Conservation (phyloP, 805 yeast genomes). For the Saccharomycodes ludwigii region DNA sequence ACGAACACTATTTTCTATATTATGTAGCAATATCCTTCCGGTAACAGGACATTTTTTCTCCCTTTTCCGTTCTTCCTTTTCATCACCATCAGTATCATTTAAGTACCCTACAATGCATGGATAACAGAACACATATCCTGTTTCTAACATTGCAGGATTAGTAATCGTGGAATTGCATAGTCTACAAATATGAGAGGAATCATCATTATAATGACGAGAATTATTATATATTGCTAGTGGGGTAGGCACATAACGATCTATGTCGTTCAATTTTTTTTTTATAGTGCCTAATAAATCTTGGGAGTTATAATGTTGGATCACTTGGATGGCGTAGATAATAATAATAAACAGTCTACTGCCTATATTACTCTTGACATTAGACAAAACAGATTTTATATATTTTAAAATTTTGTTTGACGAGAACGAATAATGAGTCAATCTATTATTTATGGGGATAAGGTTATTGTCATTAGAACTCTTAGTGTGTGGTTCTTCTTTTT, state of each 20-base stretch:
- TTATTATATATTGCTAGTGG: constrained; percentile 16
- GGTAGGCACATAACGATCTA: constrained; percentile 39
- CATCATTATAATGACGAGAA: constrained; percentile 6
- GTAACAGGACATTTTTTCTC: constrained; percentile 85
- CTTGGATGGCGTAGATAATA: constrained; percentile 69
- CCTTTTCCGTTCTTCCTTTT: constrained; percentile 26
- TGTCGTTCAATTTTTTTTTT: constrained; percentile 32
- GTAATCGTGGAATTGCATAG: constrained; percentile 51
- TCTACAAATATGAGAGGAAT: constrained; percentile 38
- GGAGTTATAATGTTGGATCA: constrained; percentile 88
- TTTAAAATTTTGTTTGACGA: constrained; percentile 24
- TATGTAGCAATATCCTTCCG: constrained; percentile 37
- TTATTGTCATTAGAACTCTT: constrained; percentile 8
- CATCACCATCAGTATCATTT: constrained; percentile 31
- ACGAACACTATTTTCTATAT: not conserved
- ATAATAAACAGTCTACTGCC: constrained; percentile 55
- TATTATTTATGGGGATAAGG: too few species aligned
- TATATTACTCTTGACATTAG: constrained; percentile 15
- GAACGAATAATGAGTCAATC: too few species aligned
- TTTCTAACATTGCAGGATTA: constrained; percentile 80
- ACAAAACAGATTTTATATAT: constrained; percentile 11
- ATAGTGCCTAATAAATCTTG: constrained; percentile 56
- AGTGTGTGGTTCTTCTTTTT: too few species aligned
- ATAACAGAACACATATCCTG: constrained; percentile 86
- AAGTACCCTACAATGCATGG: constrained; percentile 67